Evolutionary conservation across 2,329 filamentous ascomycete genomes (phyloP), one percentile per base, ranked within the genome.

Genomic region (Nemania sp.): DNA sequence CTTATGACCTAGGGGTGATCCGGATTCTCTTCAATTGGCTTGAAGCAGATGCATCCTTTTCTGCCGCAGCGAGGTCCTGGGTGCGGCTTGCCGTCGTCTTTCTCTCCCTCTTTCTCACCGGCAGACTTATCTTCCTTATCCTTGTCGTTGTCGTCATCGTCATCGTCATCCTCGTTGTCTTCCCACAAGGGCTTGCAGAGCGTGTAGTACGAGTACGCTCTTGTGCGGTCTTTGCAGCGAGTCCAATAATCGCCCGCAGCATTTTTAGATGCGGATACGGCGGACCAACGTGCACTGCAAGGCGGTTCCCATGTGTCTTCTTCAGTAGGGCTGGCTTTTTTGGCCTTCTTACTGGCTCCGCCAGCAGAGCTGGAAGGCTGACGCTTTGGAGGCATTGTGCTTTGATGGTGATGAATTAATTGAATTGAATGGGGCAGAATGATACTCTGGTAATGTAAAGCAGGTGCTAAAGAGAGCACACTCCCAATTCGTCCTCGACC

Each of bases 231-330:
- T 39, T 64, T 57, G 48, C 60, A 65, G 5, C 39, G 50, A 1
- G 44, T 57, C 43, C 65, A 62, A 47, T 70, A 71, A 14, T 64
- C 57, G 4, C 48, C 49, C 23, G 72, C 70, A 14, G 65, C 61
- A 52, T 73, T 73, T 26, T 61, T 66, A 5, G 72, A 73, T 22
- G 50, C 70, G 5, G 71, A 74, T 9, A 71, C 61, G 6, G 45
- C 52, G 2, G 69, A 57, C 69, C 70, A 73, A 44, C 67, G 66
- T 15, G 59, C 56, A 52, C 58, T 63, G 48, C 63, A 60, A 31
- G 62, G 54, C 8, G 56, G 54, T n/a, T 56, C 40, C 23, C 53
- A 53, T 20, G 9, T 14, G 26, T 17, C 5, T 31, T 44, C 30
- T 17, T 28, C 30, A 4, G 26, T 23, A 8, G 49, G 45, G 17